phyloP scores from a whole-genome alignment of 192 early-diverging fungal species.

The Backusella sp. region DNA sequence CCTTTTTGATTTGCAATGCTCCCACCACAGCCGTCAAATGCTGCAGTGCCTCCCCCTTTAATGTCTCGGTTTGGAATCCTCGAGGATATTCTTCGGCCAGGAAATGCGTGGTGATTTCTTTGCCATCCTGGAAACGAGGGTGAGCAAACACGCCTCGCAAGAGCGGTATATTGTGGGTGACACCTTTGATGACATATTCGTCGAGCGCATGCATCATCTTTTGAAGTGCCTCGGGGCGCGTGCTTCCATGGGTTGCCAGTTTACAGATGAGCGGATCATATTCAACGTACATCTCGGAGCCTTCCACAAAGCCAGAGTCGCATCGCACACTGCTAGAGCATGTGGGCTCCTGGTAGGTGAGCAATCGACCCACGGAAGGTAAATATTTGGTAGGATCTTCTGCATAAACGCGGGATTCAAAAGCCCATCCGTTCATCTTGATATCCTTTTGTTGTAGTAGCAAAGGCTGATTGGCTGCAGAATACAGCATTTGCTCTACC shows the following conservation, averaged over 20 bases:
- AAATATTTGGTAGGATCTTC: constrained; percentile 94
- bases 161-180: constrained; percentile 94
- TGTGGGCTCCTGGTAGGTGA: constrained; percentile 81
- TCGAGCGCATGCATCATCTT: constrained; percentile 85
- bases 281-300: constrained; percentile 91
- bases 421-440: constrained; percentile 84
- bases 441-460: constrained; percentile 73
- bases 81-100: constrained; percentile 85
- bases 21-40: constrained; percentile 69
- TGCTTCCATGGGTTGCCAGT: constrained; percentile 80
- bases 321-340: constrained; percentile 70
- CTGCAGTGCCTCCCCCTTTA: constrained; percentile 46
- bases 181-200: constrained; percentile 89
- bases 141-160: constrained; percentile 82
- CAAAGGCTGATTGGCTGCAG: constrained; percentile 79
- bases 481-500: constrained; percentile 95
- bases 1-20: constrained; percentile 66
- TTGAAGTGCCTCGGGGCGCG: constrained; percentile 71
- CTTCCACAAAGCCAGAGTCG: constrained; percentile 91
- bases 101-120: constrained; percentile 76
- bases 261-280: constrained; percentile 98
- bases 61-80: constrained; percentile 78
- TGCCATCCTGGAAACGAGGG: constrained; percentile 69
- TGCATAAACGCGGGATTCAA: constrained; percentile 95
- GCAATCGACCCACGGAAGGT: constrained; percentile 87